Percentiles rank a stretch among this genome's conserved stretches.
Evolutionary conservation across 352 stramenopile genomes (phyloP).

Genomic region (Phytophthora pluvialis): DNA sequence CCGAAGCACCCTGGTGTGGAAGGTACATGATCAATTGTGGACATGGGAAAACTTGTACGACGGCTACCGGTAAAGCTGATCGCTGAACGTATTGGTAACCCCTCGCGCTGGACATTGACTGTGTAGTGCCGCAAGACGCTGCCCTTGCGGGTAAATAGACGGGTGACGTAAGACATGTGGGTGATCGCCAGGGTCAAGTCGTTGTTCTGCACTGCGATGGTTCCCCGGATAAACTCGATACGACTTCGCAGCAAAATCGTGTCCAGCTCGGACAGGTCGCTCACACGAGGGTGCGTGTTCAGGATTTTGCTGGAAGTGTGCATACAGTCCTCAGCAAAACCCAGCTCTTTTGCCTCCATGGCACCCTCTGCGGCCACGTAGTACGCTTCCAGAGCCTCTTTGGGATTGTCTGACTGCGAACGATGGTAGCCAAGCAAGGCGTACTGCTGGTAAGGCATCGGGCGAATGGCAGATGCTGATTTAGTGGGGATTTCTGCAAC

Average conservation of each 20-base stretch:
- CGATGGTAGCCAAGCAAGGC: slow-evolving; percentile 74
- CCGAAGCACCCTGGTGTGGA: slow-evolving; percentile 20
- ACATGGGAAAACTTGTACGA: slow-evolving; percentile 36
- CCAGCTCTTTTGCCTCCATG: slow-evolving; percentile 60
- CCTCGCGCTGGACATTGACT: slow-evolving; percentile 45
- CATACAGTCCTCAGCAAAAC: slow-evolving; percentile 78
- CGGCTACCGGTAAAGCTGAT: slow-evolving; percentile 27
- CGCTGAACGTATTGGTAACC: slow-evolving; percentile 30
- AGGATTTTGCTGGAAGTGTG: slow-evolving; percentile 76
- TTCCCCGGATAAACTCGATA: slow-evolving; percentile 77
- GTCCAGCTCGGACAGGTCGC: slow-evolving; percentile 64
- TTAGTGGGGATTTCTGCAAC: slow-evolving; percentile 1
- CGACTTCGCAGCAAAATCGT: slow-evolving; percentile 66
- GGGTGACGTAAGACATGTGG: slow-evolving; percentile 71
- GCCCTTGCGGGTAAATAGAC: slow-evolving; percentile 67
- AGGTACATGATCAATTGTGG: slow-evolving; percentile 9
- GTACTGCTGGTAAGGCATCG: slow-evolving; percentile 60
- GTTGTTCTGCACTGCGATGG: slow-evolving; percentile 75
- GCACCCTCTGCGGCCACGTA: slow-evolving; percentile 63
- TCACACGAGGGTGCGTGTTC: slow-evolving; percentile 44
- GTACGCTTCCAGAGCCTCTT: slow-evolving; percentile 65
- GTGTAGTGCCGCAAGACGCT: slow-evolving; percentile 64
- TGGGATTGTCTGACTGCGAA: slow-evolving; percentile 59
- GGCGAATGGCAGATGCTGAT: slow-evolving; percentile 4
- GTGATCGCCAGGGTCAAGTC: slow-evolving; percentile 68